phyloP scores from a whole-genome alignment of 2,329 filamentous ascomycete genomes.

The Nothophaeocryptopus gaeumannii region DNA sequence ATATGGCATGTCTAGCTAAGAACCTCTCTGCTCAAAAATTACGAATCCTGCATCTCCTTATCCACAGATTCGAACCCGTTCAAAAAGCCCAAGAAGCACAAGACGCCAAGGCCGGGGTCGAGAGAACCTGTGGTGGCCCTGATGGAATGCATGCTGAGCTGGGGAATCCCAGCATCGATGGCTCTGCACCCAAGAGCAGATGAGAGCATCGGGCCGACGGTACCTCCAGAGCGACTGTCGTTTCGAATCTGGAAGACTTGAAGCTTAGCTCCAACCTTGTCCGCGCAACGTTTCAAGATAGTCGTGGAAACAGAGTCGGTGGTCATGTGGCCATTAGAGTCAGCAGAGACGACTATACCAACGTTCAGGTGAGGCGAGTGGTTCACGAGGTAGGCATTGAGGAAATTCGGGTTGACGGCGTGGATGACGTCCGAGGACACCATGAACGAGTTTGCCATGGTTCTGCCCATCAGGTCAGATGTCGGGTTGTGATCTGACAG shows the following conservation, averaged over 20 bases:
- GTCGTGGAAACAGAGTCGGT: conserved; percentile 84
- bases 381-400: conserved; percentile 74
- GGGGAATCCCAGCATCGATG: conserved; percentile 84
- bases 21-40: too few species aligned
- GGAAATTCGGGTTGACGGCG: conserved; percentile 92
- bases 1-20: too few species aligned
- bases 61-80: conserved; percentile 84
- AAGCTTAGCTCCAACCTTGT: conserved; percentile 66
- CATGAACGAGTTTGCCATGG: conserved; percentile 88
- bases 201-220: conserved; percentile 88
- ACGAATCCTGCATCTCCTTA: conserved; percentile 61
- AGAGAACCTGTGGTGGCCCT: conserved; percentile 80
- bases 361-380: conserved; percentile 88
- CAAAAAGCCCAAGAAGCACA: conserved; percentile 85
- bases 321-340: conserved; percentile 94
- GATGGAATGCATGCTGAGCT: conserved; percentile 92
- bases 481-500: conserved; percentile 49
- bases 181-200: conserved; percentile 75
- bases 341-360: conserved; percentile 74
- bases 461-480: conserved; percentile 66
- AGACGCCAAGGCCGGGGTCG: conserved; percentile 83
- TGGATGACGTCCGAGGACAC: conserved; percentile 91
- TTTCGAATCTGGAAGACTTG: conserved; percentile 96
- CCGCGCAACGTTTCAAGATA: conserved; percentile 73
- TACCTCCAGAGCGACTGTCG: conserved; percentile 83